Conservation (phyloP, 371 early-diverging fungal species). For the Mortierella sp. region DNA sequence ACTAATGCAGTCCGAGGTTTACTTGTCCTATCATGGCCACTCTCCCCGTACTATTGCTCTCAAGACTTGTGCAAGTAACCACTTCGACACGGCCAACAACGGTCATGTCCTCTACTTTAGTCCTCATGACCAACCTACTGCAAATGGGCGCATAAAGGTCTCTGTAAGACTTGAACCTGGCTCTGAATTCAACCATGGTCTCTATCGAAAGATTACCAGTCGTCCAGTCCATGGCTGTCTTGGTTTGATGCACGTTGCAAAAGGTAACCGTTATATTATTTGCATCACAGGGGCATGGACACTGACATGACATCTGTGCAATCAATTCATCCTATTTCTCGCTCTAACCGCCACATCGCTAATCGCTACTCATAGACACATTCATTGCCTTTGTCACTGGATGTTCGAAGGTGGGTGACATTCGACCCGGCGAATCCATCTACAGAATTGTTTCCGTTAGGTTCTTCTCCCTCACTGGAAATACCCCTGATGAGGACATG, state of each 20-base stretch:
- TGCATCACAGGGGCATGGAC: not conserved
- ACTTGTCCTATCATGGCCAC: constrained; percentile 31
- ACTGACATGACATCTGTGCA: not conserved
- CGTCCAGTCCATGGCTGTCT: constrained; percentile 80
- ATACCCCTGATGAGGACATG: constrained; percentile 66
- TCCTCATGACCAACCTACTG: constrained; percentile 23
- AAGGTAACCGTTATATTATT: constrained; percentile 59
- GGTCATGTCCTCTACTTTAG: constrained; percentile 37
- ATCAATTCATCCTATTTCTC: constrained; percentile 1
- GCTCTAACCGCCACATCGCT: not conserved
- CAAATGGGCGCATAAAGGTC: constrained; percentile 48
- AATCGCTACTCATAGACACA: constrained; percentile 61
- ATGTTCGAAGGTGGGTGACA: constrained; percentile 67
- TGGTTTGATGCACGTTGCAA: constrained; percentile 73
- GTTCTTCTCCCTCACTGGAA: constrained; percentile 74
- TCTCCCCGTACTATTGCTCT: constrained; percentile 31
- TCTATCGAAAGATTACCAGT: constrained; percentile 63
- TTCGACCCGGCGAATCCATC: constrained; percentile 72
- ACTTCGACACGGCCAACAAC: constrained; percentile 22
- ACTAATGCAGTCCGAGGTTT: constrained; percentile 52
- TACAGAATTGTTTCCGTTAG: constrained; percentile 70
- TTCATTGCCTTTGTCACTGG: constrained; percentile 83
- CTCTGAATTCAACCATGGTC: constrained; percentile 62
- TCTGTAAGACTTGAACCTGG: constrained; percentile 61
- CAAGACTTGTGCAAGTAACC: constrained; percentile 23